phyloP scores from a whole-genome alignment of 306 rosid species.

The Lathyrus sativus region DNA sequence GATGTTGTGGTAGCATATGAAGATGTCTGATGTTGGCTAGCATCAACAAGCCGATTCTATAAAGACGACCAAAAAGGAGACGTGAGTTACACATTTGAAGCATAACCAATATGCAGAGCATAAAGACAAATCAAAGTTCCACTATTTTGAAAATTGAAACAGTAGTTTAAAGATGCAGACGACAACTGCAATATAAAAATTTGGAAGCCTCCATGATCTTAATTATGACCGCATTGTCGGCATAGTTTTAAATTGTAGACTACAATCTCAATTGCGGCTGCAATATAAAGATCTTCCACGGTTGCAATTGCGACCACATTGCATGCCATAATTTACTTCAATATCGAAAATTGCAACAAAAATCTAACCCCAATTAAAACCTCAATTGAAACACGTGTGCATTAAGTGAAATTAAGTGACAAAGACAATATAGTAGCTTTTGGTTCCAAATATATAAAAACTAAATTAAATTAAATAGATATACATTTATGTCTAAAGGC shows the following conservation, averaged over 20 bases:
- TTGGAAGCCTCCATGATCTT: not conserved
- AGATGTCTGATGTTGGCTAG: conserved; percentile 63
- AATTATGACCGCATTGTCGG: not conserved
- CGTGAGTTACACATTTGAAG: conserved; percentile 12
- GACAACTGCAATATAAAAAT: not conserved
- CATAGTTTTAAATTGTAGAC: not conserved
- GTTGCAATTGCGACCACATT: not conserved
- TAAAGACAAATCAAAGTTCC: conserved; percentile 6
- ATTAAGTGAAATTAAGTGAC: conserved; percentile 8
- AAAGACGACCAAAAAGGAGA: conserved; percentile 14
- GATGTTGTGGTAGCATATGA: conserved; percentile 54
- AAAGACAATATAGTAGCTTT: conserved; percentile 23
- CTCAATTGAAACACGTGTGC: not conserved
- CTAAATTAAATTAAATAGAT: not conserved
- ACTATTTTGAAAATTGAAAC: not conserved
- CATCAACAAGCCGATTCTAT: conserved; percentile 63
- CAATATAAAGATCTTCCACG: not conserved
- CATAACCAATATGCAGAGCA: conserved; percentile 19
- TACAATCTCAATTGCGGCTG: not conserved
- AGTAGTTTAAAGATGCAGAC: not conserved
- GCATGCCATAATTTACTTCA: not conserved
- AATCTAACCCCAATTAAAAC: not conserved
- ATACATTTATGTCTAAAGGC: not conserved
- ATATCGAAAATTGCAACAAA: not conserved
- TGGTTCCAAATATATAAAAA: conserved; percentile 18